Percentiles rank a stretch among this genome's conserved stretches.
phyloP scores from a whole-genome alignment of 805 yeast genomes.

The Candida schatavii region DNA sequence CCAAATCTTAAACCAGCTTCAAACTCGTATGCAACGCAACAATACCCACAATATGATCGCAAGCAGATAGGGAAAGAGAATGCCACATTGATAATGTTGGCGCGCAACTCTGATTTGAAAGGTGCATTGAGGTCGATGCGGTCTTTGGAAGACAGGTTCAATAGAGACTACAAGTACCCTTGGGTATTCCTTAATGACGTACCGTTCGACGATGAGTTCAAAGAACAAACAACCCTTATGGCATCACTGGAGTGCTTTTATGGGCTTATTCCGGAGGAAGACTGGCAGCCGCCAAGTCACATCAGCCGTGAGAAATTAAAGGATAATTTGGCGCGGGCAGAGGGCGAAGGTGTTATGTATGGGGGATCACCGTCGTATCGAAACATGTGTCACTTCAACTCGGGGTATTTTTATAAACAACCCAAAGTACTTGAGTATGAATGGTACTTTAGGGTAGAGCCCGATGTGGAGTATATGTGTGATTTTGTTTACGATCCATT shows the following conservation, averaged over 20 bases:
- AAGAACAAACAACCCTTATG: slow-evolving; percentile 41
- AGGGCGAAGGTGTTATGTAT: slow-evolving; percentile 28
- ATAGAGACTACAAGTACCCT: slow-evolving; percentile 37
- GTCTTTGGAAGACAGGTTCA: slow-evolving; percentile 43
- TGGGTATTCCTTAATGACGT: slow-evolving; percentile 46
- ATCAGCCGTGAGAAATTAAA: slow-evolving; percentile 31
- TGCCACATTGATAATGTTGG: slow-evolving; percentile 86
- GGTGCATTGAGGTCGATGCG: slow-evolving; percentile 58
- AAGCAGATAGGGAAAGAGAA: slow-evolving; percentile 57
- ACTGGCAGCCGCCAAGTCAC: slow-evolving; percentile 40
- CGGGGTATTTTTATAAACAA: slow-evolving; percentile 57
- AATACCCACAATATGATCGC: slow-evolving; percentile 12
- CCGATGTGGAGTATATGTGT: slow-evolving; percentile 54
- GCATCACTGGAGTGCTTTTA: slow-evolving; percentile 37
- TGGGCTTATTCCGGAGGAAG: slow-evolving; percentile 37
- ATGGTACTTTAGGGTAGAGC: slow-evolving; percentile 63
- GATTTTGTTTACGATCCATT: slow-evolving; percentile 58
- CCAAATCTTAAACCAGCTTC: slow-evolving; percentile 30
- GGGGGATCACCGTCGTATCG: slow-evolving; percentile 53
- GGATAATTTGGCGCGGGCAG: slow-evolving; percentile 19
- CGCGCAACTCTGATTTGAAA: slow-evolving; percentile 72
- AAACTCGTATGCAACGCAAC: slow-evolving; percentile 23
- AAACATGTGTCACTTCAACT: slow-evolving; percentile 73
- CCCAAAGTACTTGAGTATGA: slow-evolving; percentile 44
- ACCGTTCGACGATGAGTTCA: slow-evolving; percentile 40